Percentiles rank a stretch among this genome's conserved stretches.
Evolutionary conservation across 2,329 filamentous ascomycete species (phyloP).

Genomic region (Knufia petricola): DNA sequence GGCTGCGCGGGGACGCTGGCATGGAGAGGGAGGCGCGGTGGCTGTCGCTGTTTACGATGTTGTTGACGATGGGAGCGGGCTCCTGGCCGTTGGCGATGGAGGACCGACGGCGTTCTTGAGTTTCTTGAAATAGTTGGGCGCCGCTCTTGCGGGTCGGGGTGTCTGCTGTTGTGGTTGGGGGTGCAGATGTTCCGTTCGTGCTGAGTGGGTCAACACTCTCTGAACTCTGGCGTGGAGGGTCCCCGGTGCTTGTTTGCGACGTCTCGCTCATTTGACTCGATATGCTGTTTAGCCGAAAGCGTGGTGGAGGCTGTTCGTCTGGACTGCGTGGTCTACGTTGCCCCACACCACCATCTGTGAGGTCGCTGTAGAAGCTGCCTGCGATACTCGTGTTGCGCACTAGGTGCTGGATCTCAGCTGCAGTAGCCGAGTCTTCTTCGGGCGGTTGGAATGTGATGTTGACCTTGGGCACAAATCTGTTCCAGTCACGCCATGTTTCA

Average conservation of each 20-base stretch:
- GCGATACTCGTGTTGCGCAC: slow-evolving; percentile 22
- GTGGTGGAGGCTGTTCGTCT: slow-evolving; percentile 6
- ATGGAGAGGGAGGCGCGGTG: slow-evolving; percentile 3
- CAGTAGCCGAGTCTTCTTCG: slow-evolving; percentile 15
- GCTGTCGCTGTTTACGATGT: not conserved
- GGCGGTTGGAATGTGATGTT: slow-evolving; percentile 36
- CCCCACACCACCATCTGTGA: slow-evolving; percentile 16
- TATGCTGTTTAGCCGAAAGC: slow-evolving; percentile 6
- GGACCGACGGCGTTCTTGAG: slow-evolving; percentile 15
- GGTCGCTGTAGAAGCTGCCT: slow-evolving; percentile 20
- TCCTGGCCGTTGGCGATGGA: slow-evolving; percentile 14
- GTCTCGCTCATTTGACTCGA: slow-evolving; percentile 3
- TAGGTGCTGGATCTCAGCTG: slow-evolving; percentile 21
- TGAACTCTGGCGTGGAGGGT: not conserved
- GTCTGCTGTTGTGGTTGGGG: not conserved
- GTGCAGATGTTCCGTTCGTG: not conserved
- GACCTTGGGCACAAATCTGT: slow-evolving; percentile 37
- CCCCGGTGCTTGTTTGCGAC: not conserved
- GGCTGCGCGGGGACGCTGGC: not conserved
- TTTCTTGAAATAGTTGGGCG: slow-evolving; percentile 18
- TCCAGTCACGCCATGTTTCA: slow-evolving; percentile 40
- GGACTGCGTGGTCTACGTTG: not conserved
- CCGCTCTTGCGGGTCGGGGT: slow-evolving; percentile 7
- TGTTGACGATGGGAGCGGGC: slow-evolving; percentile 1
- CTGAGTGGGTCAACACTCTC: not conserved